Conservation (phyloP, 306 rosid genomes). For the Abrus precatorius region DNA sequence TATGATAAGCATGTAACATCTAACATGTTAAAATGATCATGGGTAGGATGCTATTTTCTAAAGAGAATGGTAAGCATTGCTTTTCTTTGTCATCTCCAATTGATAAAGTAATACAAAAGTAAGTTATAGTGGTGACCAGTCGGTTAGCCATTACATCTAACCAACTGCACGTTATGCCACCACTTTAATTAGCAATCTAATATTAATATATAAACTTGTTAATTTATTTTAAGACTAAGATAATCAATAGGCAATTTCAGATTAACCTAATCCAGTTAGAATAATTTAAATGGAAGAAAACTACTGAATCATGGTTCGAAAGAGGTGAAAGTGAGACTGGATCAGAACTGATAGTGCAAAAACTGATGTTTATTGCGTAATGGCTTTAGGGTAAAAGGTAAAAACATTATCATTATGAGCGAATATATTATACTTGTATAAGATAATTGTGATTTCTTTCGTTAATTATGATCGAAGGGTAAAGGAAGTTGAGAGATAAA, state of each 20-base stretch:
- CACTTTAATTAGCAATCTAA: constrained; percentile 26
- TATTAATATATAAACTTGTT: neutral
- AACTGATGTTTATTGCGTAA: neutral
- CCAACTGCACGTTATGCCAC: constrained; percentile 41
- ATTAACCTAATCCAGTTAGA: constrained; percentile 35
- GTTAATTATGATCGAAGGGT: neutral
- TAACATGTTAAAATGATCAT: constrained; percentile 32
- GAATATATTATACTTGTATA: neutral
- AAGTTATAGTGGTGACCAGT: constrained; percentile 44
- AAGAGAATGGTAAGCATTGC: constrained; percentile 44
- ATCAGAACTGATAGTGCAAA: neutral
- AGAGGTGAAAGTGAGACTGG: neutral
- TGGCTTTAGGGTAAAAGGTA: neutral
- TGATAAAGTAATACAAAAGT: constrained; percentile 44
- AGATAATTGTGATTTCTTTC: neutral
- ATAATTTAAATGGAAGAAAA: constrained; percentile 7
- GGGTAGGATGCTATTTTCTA: constrained; percentile 22
- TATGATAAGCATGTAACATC: constrained; percentile 40
- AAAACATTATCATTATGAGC: neutral
- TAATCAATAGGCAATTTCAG: neutral
- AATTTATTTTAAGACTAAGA: neutral
- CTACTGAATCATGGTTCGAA: neutral
- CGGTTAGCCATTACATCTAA: constrained; percentile 44
- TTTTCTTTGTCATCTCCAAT: constrained; percentile 54
- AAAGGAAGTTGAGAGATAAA: constrained; percentile 12